These are phyloP conservation scores for Didymella glomerata DNA, from an alignment of 2,329 filamentous ascomycete genomes.

Conservation along the genomic window DNA sequence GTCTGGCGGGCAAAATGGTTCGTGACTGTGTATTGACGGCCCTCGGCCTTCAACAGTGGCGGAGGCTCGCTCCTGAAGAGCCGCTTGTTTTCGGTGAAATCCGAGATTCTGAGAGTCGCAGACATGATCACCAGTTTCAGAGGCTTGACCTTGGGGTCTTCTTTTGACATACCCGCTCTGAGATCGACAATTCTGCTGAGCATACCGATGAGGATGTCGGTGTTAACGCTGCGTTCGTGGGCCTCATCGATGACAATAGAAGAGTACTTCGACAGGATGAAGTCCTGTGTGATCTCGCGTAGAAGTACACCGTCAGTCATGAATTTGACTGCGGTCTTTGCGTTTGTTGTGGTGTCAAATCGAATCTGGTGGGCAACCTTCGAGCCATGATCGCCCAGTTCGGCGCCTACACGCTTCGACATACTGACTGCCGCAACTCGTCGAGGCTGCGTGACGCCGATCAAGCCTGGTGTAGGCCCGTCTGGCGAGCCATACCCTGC, in stretches of 20 bases:
- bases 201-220: slow-evolving; percentile 97
- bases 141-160: slow-evolving; percentile 74
- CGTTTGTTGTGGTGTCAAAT: slow-evolving; percentile 83
- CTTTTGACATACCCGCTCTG: slow-evolving; percentile 75
- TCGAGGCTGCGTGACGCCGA: slow-evolving; percentile 93
- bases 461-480: slow-evolving; percentile 86
- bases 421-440: slow-evolving; percentile 97
- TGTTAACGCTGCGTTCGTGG: slow-evolving; percentile 96
- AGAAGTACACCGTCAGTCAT: slow-evolving; percentile 98
- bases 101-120: slow-evolving; percentile 87
- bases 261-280: slow-evolving; percentile 88
- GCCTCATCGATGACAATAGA: slow-evolving; percentile 95
- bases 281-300: slow-evolving; percentile 88
- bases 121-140: slow-evolving; percentile 98
- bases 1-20: slow-evolving; percentile 88
- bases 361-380: slow-evolving; percentile 90
- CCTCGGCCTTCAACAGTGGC: slow-evolving; percentile 87
- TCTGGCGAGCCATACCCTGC: slow-evolving; percentile 83
- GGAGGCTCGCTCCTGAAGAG: slow-evolving; percentile 79
- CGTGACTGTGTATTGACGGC: slow-evolving; percentile 89
- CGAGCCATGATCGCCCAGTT: slow-evolving; percentile 79
- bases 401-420: slow-evolving; percentile 87
- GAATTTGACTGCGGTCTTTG: slow-evolving; percentile 92
- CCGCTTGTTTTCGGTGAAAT: slow-evolving; percentile 83
- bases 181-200: slow-evolving; percentile 90